These are phyloP conservation scores for Hirschfeldia incana DNA, from an alignment of 345 rosid species.

Conservation along the genomic window DNA sequence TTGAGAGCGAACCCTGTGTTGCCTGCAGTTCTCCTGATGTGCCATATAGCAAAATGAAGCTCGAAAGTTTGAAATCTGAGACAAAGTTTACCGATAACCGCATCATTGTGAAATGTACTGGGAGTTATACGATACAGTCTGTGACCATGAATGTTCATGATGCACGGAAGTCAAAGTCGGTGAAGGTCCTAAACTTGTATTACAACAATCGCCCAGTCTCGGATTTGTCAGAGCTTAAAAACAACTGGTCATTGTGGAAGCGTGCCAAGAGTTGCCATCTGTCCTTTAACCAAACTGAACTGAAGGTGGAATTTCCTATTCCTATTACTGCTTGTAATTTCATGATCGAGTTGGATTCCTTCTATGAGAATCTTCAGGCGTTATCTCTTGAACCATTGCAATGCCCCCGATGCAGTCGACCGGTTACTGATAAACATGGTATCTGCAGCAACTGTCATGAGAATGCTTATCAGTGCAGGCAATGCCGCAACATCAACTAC, in stretches of 20 bases:
- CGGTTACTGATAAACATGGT: constrained; percentile 97
- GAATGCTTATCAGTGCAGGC: constrained; percentile 99
- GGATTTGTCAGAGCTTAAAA: constrained; percentile 94
- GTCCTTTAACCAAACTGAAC: constrained; percentile 93
- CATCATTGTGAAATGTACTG: constrained; percentile 95
- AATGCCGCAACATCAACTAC: constrained; percentile 97
- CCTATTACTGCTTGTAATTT: constrained; percentile 99
- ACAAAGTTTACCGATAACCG: constrained; percentile 97
- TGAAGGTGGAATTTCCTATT: constrained; percentile 96
- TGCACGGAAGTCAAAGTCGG: constrained; percentile 96
- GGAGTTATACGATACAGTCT: constrained; percentile 96
- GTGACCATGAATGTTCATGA: constrained; percentile 99
- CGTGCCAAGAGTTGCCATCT: constrained; percentile 99
- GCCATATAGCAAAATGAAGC: constrained; percentile 95
- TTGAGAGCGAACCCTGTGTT: constrained; percentile 99
- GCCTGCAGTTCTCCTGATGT: constrained; percentile 99
- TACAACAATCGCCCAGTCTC: constrained; percentile 97
- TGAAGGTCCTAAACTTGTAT: constrained; percentile 90
- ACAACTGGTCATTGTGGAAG: constrained; percentile 97
- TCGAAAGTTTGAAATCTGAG: constrained; percentile 96
- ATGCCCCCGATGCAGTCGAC: constrained; percentile 97
- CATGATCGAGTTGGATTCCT: constrained; percentile 99
- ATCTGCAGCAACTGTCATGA: constrained; percentile 97
- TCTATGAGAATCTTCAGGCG: constrained; percentile 99
- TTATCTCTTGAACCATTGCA: constrained; percentile 95